Evolutionary conservation across 148 eudicot genomes (phyloP), one percentile per base, ranked within the genome.

Genomic region (Chenopodium quinoa): DNA sequence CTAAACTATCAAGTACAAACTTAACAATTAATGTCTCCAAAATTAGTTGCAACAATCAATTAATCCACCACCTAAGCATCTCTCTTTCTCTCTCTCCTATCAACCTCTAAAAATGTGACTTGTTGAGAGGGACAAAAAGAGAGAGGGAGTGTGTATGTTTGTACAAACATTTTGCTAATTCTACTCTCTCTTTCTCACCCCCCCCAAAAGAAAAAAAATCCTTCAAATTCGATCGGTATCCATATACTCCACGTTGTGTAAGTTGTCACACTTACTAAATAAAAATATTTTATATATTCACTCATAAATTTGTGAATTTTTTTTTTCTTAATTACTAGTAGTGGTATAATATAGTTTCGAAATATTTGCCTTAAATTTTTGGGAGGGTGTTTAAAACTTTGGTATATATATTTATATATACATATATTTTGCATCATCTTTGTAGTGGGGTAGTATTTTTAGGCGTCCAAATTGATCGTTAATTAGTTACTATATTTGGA

Each of bases 381-480:
- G 75, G 80, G 56, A 48, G 40, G 65, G 77, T 17, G 54, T 54
- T 25, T 10, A 0, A 32, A 32, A 70, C 67, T 25, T 20, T 71
- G 20, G 64, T 65, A 62, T 47, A 52, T 72, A 71, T 54, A 69
- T 31, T 32, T 70, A 1, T 32, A 44, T 65, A 62, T 47, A 23
- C 25, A 52, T 72, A 70, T 70, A 69, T 32, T 69, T 71, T 70
- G 46, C 81, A 84, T 66, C 71, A 81, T 85, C 79, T 85, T 81
- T 75, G 78, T 32, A 56, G 79, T 73, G 23, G 23, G 58, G 67
- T 29, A 77, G 62, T 40, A 34, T 7, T 66, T 84, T 54, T 82
- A 77, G 87, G 75, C 87, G 77, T 72, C 79, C 87, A 77, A 75
- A 73, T 65, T 54, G 78, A 67, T 85, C 87, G 87, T 69, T 23